Percentiles rank a stretch among this genome's conserved stretches.
Conservation (phyloP, 805 yeast species). For the Candida coleopterorum region DNA sequence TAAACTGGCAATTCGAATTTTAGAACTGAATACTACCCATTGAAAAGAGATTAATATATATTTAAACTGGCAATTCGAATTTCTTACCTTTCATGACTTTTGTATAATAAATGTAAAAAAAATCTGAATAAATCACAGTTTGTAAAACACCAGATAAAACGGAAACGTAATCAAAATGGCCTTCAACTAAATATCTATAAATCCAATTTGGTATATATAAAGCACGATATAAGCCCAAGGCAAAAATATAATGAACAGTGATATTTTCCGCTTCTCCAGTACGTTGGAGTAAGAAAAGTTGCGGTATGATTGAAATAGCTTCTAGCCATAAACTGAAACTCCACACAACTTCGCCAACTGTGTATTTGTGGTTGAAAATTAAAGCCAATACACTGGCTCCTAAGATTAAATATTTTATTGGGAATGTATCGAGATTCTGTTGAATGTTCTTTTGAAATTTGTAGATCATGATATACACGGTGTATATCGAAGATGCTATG, state of each 20-base stretch:
- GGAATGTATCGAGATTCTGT: conserved; percentile 66
- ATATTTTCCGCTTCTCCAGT: conserved; percentile 84
- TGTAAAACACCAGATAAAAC: conserved; percentile 79
- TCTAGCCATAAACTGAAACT: conserved; percentile 91
- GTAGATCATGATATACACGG: conserved; percentile 62
- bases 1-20: too few species aligned
- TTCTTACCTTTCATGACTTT: conserved; percentile 73
- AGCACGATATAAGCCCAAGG: conserved; percentile 85
- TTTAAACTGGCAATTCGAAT: conserved; percentile 62
- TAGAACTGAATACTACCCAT: conserved; percentile 72
- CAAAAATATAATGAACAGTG: conserved; percentile 90
- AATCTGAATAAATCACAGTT: conserved; percentile 87
- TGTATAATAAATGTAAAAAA: conserved; percentile 85
- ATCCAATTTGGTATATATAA: conserved; percentile 94
- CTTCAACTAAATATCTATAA: conserved; percentile 71
- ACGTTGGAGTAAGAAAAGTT: conserved; percentile 81
- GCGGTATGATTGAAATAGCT: conserved; percentile 88
- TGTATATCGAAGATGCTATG: conserved; percentile 69
- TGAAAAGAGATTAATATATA: conserved; percentile 73
- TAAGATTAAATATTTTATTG: conserved; percentile 61
- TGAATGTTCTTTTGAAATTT: conserved; percentile 58
- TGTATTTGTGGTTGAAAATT: conserved; percentile 62
- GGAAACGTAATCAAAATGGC: conserved; percentile 62
- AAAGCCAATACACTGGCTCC: conserved; percentile 54
- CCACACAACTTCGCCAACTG: conserved; percentile 69